Conservation (phyloP, 2,329 filamentous ascomycete species). For the Fusarium sp. region DNA sequence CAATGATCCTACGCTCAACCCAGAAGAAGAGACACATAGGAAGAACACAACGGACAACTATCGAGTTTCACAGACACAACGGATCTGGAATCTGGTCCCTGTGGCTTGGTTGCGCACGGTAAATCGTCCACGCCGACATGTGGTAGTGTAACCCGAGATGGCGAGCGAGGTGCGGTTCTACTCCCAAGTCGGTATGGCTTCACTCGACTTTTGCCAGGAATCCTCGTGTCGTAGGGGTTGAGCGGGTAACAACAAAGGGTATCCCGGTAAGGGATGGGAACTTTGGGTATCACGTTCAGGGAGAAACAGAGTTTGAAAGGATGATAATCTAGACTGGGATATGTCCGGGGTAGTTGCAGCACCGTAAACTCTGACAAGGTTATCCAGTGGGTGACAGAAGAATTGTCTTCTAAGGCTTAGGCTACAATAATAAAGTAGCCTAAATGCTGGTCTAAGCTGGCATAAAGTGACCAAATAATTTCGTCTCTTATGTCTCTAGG, state of each 20-base stretch:
- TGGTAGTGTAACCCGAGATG: slow-evolving; percentile 3
- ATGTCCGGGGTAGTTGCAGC: neutral
- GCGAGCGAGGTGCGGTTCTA: neutral
- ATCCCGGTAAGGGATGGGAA: neutral
- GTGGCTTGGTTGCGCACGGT: neutral
- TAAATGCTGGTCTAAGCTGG: too few species aligned
- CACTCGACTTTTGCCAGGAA: neutral
- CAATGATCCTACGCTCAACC: neutral
- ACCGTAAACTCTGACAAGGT: neutral
- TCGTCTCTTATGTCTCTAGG: too few species aligned
- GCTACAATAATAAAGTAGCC: too few species aligned
- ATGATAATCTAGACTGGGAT: slow-evolving; percentile 6
- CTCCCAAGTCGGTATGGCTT: neutral
- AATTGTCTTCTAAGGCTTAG: too few species aligned
- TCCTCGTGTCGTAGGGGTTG: neutral
- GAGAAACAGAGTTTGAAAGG: slow-evolving; percentile 8
- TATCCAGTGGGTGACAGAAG: too few species aligned
- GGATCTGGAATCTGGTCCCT: neutral
- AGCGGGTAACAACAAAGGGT: neutral
- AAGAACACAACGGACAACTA: neutral
- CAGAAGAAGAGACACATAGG: neutral
- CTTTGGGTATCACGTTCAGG: neutral
- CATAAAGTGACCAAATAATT: too few species aligned
- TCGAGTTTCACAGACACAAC: neutral
- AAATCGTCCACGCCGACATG: neutral